These are phyloP conservation scores for Flaveria linearis DNA, from an alignment of 129 eudicot species.

Conservation along the genomic window DNA sequence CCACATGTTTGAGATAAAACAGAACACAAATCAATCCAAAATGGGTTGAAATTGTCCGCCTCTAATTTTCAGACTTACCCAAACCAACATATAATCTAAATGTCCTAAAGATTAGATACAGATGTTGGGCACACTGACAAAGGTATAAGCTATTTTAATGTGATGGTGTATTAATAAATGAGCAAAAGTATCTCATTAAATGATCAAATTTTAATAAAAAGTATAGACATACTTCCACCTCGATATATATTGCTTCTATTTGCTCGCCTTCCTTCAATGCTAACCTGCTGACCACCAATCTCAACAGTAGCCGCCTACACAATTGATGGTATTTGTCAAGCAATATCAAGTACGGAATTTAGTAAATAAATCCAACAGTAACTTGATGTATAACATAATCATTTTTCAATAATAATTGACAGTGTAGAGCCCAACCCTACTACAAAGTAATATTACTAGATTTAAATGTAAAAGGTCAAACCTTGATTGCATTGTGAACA, in stretches of 20 bases:
- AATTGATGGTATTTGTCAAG: background rate
- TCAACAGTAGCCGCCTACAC: constrained; percentile 75
- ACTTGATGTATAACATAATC: background rate
- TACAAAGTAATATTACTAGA: background rate
- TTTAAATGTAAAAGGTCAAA: constrained; percentile 23
- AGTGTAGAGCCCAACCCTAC: background rate
- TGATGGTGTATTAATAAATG: background rate
- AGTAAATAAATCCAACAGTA: background rate
- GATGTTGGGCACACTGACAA: background rate
- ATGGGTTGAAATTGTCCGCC: background rate
- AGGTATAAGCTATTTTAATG: background rate
- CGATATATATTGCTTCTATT: constrained; percentile 61
- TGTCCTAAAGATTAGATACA: background rate
- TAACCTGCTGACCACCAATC: constrained; percentile 69
- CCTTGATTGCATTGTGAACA: constrained; percentile 94
- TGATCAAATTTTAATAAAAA: background rate
- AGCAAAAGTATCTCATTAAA: background rate
- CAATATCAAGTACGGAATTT: background rate
- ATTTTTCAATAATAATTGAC: background rate
- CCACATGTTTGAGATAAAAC: too few relatives aligned
- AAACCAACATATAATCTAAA: background rate
- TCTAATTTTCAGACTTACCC: background rate
- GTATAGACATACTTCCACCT: constrained; percentile 79
- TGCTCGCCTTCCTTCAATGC: constrained; percentile 85
- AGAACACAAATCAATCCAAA: background rate